Evolutionary conservation across 208 protist genomes (phyloP), one percentile per base, ranked within the genome.

Genomic region (Acanthamoeba castellanii): DNA sequence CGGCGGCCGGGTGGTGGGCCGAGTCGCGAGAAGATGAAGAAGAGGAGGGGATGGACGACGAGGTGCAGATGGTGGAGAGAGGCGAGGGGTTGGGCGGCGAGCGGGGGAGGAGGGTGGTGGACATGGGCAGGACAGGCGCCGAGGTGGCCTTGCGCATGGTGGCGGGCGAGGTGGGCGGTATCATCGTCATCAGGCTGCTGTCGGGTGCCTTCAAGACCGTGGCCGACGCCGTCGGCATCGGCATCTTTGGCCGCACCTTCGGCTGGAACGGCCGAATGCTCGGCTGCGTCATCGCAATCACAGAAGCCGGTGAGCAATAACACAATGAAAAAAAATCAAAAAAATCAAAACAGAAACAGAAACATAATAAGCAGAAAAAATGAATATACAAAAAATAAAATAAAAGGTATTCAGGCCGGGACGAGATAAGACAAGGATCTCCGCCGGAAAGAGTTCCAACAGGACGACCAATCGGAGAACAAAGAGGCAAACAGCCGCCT

Each of bases 81-180:
- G 72, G 72, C 13, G 72, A 82, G n/a, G 72, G 13, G 22, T 57
- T 85, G 76, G 76, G 76, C 18, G 76, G 76, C 8, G 76, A 85
- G 13, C 76, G 76, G 20, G 76, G 45, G 27, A 50, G 20, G 55
- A 25, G 14, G 57, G 57, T 64, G 50, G 6, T 59, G 78, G 78
- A 61, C 47, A 87, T 87, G 22, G 78, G 37, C 27, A 87, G 45
- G 37, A 87, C 78, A 25, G 78, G 78, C 25, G 78, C 78, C 37
- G 78, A 87, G 25, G 78, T 87, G 20, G 78, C 78, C 78, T 87
- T 87, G 14, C 78, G 78, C 34, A 87, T 52, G 27, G 78, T 87
- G 11, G 78, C 50, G 22, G 78, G 78, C 37, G 78, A 87, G 11
- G 78, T 25, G 45, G 70, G 70, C 59, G 70, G 70, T 13, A 68